Evolutionary conservation across 257 asterid species (phyloP), one percentile per base, ranked within the genome.

Genomic region (Echium plantagineum): DNA sequence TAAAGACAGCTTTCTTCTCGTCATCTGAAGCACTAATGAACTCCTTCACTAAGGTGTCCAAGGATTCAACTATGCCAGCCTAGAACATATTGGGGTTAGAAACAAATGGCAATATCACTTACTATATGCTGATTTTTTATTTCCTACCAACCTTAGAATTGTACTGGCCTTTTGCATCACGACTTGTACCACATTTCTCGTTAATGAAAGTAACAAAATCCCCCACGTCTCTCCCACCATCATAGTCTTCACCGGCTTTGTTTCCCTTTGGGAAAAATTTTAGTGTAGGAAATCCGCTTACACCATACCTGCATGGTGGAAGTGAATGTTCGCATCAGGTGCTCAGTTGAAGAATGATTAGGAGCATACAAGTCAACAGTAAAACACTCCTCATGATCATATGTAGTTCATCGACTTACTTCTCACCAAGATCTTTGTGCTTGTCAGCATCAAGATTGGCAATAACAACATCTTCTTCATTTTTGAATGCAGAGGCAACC

Each of bases 191-290:
- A 71, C 74, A 76, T 69, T 84, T 91, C 79, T 85, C 95, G 58
- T 91, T 91, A 72, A 88, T 88, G 71, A 91, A 91, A 22, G 80
- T 72, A 62, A 91, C 90, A 60, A 91, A 84, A 72, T 81, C 97
- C n/a, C 75, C 84, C 19, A 77, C 24, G 42, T 82, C 85, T 63
- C 82, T 75, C 52, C 89, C 86, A 63, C 80, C 97, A 9, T 88
- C 94, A 75, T 82, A 88, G 68, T 85, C 94, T 75, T 88, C 97
- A 77, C 98, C 98, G 28, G 79, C 95, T 77, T 88, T 91, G 78
- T 85, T 91, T 71, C 76, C 81, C 89, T 84, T 91, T 6, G 98
- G 94, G 83, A 91, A 91, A 83, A 88, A 91, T 63, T 89, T 91
- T 57, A 82, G 62, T 21, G 89, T 82, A 46, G 89, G 89, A 71